Conservation (phyloP, 2,329 filamentous ascomycete genomes). For the Penicillium crustosum region DNA sequence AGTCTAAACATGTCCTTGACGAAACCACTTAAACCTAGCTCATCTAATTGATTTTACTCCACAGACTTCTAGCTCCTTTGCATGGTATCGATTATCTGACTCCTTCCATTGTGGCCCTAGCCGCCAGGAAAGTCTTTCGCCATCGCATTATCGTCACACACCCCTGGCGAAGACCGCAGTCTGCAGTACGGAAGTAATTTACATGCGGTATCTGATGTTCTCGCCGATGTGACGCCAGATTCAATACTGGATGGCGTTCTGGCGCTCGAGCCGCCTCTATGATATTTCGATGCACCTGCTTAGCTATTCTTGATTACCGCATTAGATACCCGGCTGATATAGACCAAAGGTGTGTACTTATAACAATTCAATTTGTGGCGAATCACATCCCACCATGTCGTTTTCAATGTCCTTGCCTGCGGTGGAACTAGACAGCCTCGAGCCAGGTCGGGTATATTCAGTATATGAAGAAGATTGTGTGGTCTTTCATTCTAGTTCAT, state of each 20-base stretch:
- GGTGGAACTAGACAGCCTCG: background rate
- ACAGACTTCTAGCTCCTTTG: conserved; percentile 66
- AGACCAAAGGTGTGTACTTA: background rate
- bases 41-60: background rate
- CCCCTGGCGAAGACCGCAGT: conserved; percentile 73
- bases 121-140: conserved; percentile 80
- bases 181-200: conserved; percentile 89
- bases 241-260: conserved; percentile 60
- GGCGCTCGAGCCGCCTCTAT: conserved; percentile 58
- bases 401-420: background rate
- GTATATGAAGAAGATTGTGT: background rate
- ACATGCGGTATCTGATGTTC: conserved; percentile 63
- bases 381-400: background rate
- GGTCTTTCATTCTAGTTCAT: background rate
- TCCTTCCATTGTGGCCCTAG: conserved; percentile 78
- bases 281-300: conserved; percentile 12
- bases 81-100: conserved; percentile 79
- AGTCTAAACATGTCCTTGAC: background rate
- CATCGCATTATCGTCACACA: conserved; percentile 75
- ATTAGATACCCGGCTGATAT: conserved; percentile 4
- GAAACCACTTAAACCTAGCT: background rate
- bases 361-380: background rate
- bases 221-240: conserved; percentile 60
- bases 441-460: background rate
- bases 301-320: background rate